These are phyloP conservation scores for Cutaneotrichosporon sp. DNA, from an alignment of 1,284 basidiomycete species.

Conservation along the genomic window DNA sequence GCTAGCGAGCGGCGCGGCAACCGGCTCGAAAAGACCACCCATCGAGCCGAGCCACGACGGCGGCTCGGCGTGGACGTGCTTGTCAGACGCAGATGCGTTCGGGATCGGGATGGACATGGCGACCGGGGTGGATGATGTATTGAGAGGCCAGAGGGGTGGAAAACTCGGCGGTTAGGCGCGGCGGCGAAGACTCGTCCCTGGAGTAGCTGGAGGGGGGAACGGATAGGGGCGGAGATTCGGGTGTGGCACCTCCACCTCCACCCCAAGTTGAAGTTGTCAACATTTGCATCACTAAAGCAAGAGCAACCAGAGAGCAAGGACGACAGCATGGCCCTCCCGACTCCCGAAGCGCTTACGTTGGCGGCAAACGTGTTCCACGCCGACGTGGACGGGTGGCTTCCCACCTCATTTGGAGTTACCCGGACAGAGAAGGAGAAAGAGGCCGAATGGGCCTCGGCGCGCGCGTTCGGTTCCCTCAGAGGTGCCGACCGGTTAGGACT, in stretches of 20 bases:
- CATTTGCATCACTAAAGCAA: not conserved
- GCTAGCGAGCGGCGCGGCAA: slow-evolving; percentile 60
- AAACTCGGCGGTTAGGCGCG: not conserved
- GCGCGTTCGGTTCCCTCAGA: slow-evolving; percentile 5
- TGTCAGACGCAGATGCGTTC: not conserved
- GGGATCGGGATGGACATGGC: slow-evolving; percentile 16
- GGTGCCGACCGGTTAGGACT: slow-evolving; percentile 35
- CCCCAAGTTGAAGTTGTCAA: not conserved
- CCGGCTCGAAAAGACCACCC: slow-evolving; percentile 44
- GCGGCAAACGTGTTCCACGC: slow-evolving; percentile 44
- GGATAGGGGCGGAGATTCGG: slow-evolving; percentile 4
- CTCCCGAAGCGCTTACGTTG: slow-evolving; percentile 37
- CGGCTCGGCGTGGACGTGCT: slow-evolving; percentile 34
- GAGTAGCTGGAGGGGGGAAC: not conserved
- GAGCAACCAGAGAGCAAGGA: too few species aligned
- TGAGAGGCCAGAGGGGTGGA: not conserved
- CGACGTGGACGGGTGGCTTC: slow-evolving; percentile 44
- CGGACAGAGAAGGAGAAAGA: slow-evolving; percentile 13
- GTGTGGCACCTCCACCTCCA: not conserved
- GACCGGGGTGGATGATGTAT: not conserved
- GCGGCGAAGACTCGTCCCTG: not conserved
- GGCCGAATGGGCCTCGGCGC: slow-evolving; percentile 22
- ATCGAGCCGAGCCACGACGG: slow-evolving; percentile 44
- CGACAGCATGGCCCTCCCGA: not conserved
- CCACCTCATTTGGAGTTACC: slow-evolving; percentile 35